Percentiles rank a stretch among this genome's conserved stretches.
phyloP scores from a whole-genome alignment of 2,329 filamentous ascomycete genomes.

The Taxawa tesnikishii region DNA sequence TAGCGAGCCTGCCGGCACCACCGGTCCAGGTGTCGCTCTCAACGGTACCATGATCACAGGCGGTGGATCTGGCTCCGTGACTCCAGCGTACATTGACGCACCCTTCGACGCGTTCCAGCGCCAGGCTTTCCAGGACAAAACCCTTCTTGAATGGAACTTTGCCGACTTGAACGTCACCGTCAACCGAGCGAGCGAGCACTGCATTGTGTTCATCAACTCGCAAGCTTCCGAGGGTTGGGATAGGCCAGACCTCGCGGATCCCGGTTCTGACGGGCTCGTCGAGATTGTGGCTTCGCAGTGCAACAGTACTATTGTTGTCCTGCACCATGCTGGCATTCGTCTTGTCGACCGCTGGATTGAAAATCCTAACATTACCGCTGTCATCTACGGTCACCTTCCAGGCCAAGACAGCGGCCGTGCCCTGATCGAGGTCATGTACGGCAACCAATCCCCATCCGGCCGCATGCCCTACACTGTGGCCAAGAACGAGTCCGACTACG shows the following conservation, averaged over 20 bases:
- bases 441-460: constrained; percentile 43
- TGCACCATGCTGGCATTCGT: constrained; percentile 52
- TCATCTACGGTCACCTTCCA: constrained; percentile 52
- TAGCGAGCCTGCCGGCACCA: neutral
- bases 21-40: constrained; percentile 6
- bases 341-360: constrained; percentile 50
- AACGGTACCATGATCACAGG: constrained; percentile 22
- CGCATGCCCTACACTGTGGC: constrained; percentile 52
- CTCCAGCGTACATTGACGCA: constrained; percentile 19
- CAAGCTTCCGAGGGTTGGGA: constrained; percentile 26
- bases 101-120: constrained; percentile 23
- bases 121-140: constrained; percentile 37
- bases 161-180: constrained; percentile 35
- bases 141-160: constrained; percentile 49
- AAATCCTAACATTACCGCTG: constrained; percentile 50
- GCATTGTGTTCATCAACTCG: constrained; percentile 51
- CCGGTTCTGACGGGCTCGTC: constrained; percentile 42
- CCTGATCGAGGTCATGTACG: constrained; percentile 45
- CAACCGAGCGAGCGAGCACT: constrained; percentile 24
- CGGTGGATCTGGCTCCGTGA: constrained; percentile 21
- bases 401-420: constrained; percentile 51
- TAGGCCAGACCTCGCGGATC: constrained; percentile 21
- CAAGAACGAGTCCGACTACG: constrained; percentile 44
- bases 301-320: constrained; percentile 50
- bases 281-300: constrained; percentile 45